Percentiles rank a stretch among this genome's conserved stretches.
Conservation (phyloP, 2,329 filamentous ascomycete genomes). For the Plectosphaerella sp. region DNA sequence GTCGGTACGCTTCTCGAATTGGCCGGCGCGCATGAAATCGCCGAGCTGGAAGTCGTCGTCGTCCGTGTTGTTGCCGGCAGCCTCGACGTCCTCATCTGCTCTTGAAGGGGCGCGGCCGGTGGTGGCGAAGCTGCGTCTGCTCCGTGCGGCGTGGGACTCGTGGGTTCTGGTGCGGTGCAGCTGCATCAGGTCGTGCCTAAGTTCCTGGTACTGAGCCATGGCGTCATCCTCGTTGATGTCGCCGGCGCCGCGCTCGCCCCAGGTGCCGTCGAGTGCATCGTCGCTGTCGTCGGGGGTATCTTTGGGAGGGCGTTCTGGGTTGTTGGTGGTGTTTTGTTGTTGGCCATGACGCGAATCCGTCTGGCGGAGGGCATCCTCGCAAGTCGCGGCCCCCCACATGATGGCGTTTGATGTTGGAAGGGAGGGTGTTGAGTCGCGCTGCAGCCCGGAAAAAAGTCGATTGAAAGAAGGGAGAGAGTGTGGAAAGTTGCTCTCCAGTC, state of each 20-base stretch:
- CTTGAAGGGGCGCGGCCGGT: not conserved
- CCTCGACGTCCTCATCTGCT: not conserved
- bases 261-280: slow-evolving; percentile 22
- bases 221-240: slow-evolving; percentile 27
- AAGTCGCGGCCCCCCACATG: not conserved
- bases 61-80: not conserved
- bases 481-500: too few relatives aligned
- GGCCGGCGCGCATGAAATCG: not conserved
- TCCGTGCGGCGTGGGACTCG: slow-evolving; percentile 21
- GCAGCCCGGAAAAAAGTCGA: too few relatives aligned
- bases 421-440: too few relatives aligned
- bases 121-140: not conserved
- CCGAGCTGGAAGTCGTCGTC: not conserved
- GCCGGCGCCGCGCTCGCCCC: slow-evolving; percentile 31
- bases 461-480: too few relatives aligned
- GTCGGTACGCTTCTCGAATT: not conserved
- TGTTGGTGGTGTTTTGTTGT: slow-evolving; percentile 5
- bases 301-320: not conserved
- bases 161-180: slow-evolving; percentile 27
- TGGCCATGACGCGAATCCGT: slow-evolving; percentile 23
- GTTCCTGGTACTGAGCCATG: slow-evolving; percentile 27
- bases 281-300: slow-evolving; percentile 9
- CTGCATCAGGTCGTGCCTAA: slow-evolving; percentile 27
- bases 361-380: slow-evolving; percentile 22
- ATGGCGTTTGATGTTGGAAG: not conserved